Conservation (phyloP, 805 yeast genomes). For the Kazachstania psychrophila region DNA sequence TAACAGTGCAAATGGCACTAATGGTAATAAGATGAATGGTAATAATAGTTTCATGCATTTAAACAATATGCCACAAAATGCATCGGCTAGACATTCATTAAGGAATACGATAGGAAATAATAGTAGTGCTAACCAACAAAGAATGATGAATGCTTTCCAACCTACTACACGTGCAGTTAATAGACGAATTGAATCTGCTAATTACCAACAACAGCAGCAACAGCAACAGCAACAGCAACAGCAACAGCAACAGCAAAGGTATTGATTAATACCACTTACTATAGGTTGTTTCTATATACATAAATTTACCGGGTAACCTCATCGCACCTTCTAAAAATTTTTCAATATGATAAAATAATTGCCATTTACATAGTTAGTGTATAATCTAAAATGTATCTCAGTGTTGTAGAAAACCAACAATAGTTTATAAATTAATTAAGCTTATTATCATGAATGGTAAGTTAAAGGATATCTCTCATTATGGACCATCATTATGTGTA, state of each 20-base stretch:
- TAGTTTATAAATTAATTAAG: neutral
- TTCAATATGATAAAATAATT: no score
- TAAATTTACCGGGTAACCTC: neutral
- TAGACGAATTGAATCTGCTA: constrained; percentile 25
- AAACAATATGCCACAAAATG: neutral
- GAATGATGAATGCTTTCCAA: constrained; percentile 24
- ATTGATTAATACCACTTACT: neutral
- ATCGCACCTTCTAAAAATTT: neutral
- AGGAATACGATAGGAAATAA: constrained; percentile 12
- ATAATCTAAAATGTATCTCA: no score
- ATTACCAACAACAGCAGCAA: constrained; percentile 8
- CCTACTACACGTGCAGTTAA: constrained; percentile 38
- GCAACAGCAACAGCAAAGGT: constrained; percentile 24
- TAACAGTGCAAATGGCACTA: neutral
- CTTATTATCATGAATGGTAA: constrained; percentile 22
- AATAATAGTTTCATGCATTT: constrained; percentile 1
- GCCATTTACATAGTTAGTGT: no score
- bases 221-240: constrained; percentile 18
- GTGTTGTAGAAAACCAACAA: neutral
- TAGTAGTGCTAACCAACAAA: constrained; percentile 18
- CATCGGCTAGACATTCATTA: constrained; percentile 3
- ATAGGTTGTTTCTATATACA: neutral
- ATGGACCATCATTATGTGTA: constrained; percentile 68
- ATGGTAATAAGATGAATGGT: neutral
- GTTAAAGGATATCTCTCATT: constrained; percentile 23